Conservation (phyloP, 202 grass and related monocot genomes). For the Eragrostis tef region DNA sequence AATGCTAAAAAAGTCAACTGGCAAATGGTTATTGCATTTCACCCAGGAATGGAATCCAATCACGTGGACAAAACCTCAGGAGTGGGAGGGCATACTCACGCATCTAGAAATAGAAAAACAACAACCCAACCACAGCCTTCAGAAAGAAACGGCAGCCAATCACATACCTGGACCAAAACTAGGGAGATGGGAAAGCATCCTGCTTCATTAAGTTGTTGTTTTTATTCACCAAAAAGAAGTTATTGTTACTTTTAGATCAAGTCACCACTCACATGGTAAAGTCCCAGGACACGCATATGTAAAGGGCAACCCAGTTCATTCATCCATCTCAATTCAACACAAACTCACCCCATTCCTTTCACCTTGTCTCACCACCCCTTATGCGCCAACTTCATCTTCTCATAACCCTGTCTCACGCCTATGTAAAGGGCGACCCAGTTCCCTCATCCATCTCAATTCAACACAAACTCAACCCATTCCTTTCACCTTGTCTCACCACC, state of each 20-base stretch:
- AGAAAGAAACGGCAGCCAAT: too few relatives aligned
- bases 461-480: not conserved
- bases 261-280: too few relatives aligned
- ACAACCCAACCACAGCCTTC: too few relatives aligned
- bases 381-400: not conserved
- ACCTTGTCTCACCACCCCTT: not conserved
- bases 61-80: not conserved
- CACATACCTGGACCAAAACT: too few relatives aligned
- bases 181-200: too few relatives aligned
- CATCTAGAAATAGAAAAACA: too few relatives aligned
- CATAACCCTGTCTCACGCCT: not conserved
- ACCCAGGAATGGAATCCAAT: not conserved
- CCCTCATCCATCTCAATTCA: not conserved
- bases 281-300: not conserved
- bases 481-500: not conserved
- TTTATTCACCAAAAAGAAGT: too few relatives aligned
- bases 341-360: not conserved
- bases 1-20: not conserved
- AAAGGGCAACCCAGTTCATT: not conserved
- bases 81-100: not conserved
- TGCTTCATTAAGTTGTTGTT: too few relatives aligned
- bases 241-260: too few relatives aligned
- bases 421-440: not conserved
- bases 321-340: not conserved
- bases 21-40: not conserved